phyloP scores from a whole-genome alignment of 192 early-diverging fungal genomes.

The Irineochytrium annulatum region DNA sequence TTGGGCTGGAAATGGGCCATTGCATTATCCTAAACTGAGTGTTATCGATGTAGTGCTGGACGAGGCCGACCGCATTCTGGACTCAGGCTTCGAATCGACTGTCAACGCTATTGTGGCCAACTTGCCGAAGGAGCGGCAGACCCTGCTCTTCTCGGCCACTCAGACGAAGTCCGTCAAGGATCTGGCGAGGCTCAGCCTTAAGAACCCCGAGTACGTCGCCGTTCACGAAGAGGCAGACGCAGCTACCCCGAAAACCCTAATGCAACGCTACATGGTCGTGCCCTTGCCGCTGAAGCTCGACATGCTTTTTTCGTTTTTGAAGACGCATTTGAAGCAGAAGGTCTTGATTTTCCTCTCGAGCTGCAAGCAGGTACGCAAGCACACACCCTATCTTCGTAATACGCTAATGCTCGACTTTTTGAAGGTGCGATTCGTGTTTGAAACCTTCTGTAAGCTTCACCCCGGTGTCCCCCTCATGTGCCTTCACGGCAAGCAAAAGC shows the following conservation, averaged over 20 bases:
- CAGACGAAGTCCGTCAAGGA: slow-evolving; percentile 96
- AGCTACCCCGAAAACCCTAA: slow-evolving; percentile 77
- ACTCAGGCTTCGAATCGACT: slow-evolving; percentile 90
- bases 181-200: slow-evolving; percentile 74
- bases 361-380: slow-evolving; percentile 81
- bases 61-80: slow-evolving; percentile 96
- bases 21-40: slow-evolving; percentile 50
- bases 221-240: slow-evolving; percentile 81
- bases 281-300: slow-evolving; percentile 89
- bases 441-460: slow-evolving; percentile 92
- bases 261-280: slow-evolving; percentile 82
- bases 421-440: slow-evolving; percentile 79
- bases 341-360: slow-evolving; percentile 90
- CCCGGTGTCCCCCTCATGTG: slow-evolving; percentile 88
- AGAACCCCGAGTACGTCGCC: slow-evolving; percentile 88
- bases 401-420: background rate
- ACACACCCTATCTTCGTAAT: background rate
- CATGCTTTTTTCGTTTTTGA: slow-evolving; percentile 91
- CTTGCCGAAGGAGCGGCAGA: slow-evolving; percentile 81
- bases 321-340: slow-evolving; percentile 86
- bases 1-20: slow-evolving; percentile 28
- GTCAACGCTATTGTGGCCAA: slow-evolving; percentile 84
- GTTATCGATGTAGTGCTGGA: slow-evolving; percentile 77
- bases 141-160: slow-evolving; percentile 94
- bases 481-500: slow-evolving; percentile 97